Base-by-base conservation (phyloP, 2,329 filamentous ascomycete genomes). In the Botrytis deweyae region DNA sequence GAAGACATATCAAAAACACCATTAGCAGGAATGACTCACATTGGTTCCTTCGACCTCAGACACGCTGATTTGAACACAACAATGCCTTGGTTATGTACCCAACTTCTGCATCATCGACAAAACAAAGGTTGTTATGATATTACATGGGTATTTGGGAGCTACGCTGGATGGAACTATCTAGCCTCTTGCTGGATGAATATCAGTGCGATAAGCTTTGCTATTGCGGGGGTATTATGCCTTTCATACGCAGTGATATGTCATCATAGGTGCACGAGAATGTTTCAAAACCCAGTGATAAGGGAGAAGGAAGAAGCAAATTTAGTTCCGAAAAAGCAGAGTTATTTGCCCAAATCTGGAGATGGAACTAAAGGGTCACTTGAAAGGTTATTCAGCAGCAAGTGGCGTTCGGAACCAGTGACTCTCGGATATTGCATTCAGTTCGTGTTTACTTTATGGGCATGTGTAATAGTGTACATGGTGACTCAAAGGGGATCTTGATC, bases 201-300 rank as follows among this genome's bases (percentile, higher is more conserved):
- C 14, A 55, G n/a, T 29, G 3, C 1, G n/a, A 29, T 0, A 18
- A 29, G 52, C 52, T 55, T 7, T 18, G 0, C 0, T 29, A 29
- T 29, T 55, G 5, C 1, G 14, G 1, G 12, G 12, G 1, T 8
- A 8, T 55, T 6, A 55, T 18, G n/a, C 52, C 2, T 29, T 18
- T 16, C 8, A 18, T 29, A 55, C 14, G 12, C 14, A 29, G 0
- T 6, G 5, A 52, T n/a, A 10, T 52, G 22, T 2, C 49, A 52
- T n/a, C 1, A 20, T 22, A n/a, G 9, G 0, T 52, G 49, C 9
- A 14, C 25, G 25, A 14, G 10, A 5, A 14, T 0, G 12, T 4
- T 6, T 52, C 1, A 14, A 1, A n/a, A 12, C 1, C 3, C 5
- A 52, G 25, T 52, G 49, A 52, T 14, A 14, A 52, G 25, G 4